Evolutionary conservation across 2,329 filamentous ascomycete species (phyloP).

Genomic region (Aphanoascus verrucosus): DNA sequence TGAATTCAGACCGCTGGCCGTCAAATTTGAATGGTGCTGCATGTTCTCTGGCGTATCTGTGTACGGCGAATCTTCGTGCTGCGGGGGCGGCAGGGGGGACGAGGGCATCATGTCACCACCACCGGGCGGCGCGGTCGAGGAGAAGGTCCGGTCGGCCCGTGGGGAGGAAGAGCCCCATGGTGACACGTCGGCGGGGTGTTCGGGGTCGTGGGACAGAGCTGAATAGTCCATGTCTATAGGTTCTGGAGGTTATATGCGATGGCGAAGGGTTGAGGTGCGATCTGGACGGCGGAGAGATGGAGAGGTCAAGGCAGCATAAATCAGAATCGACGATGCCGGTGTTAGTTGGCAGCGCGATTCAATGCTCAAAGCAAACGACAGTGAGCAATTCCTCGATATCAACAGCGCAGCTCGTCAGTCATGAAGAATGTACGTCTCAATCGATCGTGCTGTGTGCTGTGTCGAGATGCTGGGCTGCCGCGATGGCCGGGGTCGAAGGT

Average conservation of each 20-base stretch:
- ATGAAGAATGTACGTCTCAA: background rate
- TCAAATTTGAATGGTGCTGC: slow-evolving; percentile 9
- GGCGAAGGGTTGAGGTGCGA: background rate
- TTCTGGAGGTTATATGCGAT: background rate
- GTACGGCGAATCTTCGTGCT: slow-evolving; percentile 29
- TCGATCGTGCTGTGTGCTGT: background rate
- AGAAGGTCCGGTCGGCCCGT: slow-evolving; percentile 39
- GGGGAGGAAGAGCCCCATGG: slow-evolving; percentile 55
- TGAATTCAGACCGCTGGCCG: slow-evolving; percentile 25
- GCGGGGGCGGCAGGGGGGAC: slow-evolving; percentile 32
- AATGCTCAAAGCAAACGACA: background rate
- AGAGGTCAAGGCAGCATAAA: background rate
- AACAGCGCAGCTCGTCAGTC: background rate
- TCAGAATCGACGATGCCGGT: background rate
- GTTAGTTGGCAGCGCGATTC: background rate
- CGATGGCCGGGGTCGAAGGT: background rate
- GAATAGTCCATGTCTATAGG: slow-evolving; percentile 54
- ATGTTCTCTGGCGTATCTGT: slow-evolving; percentile 17
- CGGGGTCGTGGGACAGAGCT: slow-evolving; percentile 45
- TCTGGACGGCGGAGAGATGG: background rate
- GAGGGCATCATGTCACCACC: slow-evolving; percentile 33
- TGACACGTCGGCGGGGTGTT: slow-evolving; percentile 48
- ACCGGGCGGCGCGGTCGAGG: slow-evolving; percentile 25
- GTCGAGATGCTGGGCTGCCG: background rate
- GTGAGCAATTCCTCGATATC: background rate